Evolutionary conservation across 257 asterid species (phyloP).

Genomic region (Penstemon barbatus): DNA sequence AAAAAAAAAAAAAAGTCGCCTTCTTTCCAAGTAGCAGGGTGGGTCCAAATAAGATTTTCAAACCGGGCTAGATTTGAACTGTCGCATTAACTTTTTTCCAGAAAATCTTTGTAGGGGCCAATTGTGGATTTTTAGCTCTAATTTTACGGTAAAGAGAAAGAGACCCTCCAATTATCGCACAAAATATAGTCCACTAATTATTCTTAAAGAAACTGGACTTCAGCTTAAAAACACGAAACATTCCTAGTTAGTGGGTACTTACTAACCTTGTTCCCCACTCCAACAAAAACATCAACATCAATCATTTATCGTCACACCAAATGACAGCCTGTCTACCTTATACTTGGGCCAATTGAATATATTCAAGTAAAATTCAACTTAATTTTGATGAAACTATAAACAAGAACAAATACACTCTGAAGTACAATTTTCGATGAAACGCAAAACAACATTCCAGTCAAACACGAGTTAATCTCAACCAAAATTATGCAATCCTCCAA

Average conservation of each 20-base stretch:
- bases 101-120: constrained; percentile 54
- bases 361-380: not conserved
- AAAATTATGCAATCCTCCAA: too few relatives aligned
- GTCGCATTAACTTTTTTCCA: constrained; percentile 29
- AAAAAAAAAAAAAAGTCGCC: too few relatives aligned
- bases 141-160: constrained; percentile 31
- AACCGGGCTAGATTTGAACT: constrained; percentile 25
- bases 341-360: constrained; percentile 2
- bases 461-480: too few relatives aligned
- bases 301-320: constrained; percentile 22
- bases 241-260: constrained; percentile 35
- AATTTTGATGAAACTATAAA: not conserved
- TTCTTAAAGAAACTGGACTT: constrained; percentile 6
- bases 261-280: constrained; percentile 24
- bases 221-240: not conserved
- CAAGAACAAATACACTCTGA: not conserved
- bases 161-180: constrained; percentile 12
- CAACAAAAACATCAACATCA: constrained; percentile 20
- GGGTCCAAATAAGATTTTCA: constrained; percentile 14
- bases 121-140: constrained; percentile 23
- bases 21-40: not conserved
- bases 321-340: constrained; percentile 34
- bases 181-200: not conserved
- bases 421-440: too few relatives aligned
- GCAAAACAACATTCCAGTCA: too few relatives aligned